These are phyloP conservation scores for Phycomyces blakesleeanus DNA, from an alignment of 192 early-diverging fungal species.

Conservation along the genomic window DNA sequence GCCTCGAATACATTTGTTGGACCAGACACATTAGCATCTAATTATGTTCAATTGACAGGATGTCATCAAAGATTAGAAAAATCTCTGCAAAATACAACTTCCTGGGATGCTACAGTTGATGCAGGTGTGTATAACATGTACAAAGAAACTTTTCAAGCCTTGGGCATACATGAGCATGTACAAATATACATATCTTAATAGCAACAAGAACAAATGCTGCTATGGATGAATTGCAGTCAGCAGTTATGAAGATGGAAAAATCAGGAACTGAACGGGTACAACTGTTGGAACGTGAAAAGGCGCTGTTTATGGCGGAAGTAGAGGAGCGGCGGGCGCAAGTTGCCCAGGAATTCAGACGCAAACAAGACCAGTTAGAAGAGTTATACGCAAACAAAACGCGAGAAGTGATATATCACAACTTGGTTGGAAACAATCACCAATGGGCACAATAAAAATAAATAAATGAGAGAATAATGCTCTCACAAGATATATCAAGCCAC, in stretches of 20 bases:
- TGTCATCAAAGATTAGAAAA: neutral
- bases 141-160: too few species aligned
- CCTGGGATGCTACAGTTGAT: too few species aligned
- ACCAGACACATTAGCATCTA: neutral
- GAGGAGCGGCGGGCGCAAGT: neutral
- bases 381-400: slow-evolving; percentile 9
- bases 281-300: neutral
- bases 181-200: too few species aligned
- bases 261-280: too few species aligned
- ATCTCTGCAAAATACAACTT: too few species aligned
- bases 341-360: neutral
- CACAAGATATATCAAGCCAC: too few species aligned
- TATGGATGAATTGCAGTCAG: too few species aligned
- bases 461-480: neutral
- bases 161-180: too few species aligned
- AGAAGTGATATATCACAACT: neutral
- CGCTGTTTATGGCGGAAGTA: neutral
- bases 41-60: slow-evolving; percentile 1
- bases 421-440: slow-evolving; percentile 2
- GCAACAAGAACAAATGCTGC: too few species aligned
- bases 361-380: slow-evolving; percentile 9
- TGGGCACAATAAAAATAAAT: neutral
- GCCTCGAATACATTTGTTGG: neutral
- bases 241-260: too few species aligned
- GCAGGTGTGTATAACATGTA: too few species aligned